These are phyloP conservation scores for Asterella californica DNA, from an alignment of 225 moss, liverwort and hornwort species.

Conservation along the genomic window DNA sequence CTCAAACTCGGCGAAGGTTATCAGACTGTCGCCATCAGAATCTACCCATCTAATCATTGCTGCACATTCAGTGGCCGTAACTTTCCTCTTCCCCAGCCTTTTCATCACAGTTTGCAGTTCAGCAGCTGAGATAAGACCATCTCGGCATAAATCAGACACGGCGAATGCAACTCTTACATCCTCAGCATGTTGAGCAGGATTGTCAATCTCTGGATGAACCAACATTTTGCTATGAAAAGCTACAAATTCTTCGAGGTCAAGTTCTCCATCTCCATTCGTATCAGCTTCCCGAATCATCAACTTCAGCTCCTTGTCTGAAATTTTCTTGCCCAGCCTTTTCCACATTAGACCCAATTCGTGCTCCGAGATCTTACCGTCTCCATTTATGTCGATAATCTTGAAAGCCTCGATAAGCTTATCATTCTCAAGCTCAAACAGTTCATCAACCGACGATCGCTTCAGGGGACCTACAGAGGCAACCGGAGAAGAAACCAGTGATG, in stretches of 20 bases:
- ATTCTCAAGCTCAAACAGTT: background rate
- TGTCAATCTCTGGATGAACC: background rate
- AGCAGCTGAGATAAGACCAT: slow-evolving; percentile 54
- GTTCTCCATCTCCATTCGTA: slow-evolving; percentile 53
- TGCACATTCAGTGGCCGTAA: slow-evolving; percentile 37
- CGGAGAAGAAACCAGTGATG: background rate
- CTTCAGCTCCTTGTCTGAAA: slow-evolving; percentile 43
- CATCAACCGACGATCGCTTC: background rate
- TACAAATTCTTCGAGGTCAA: slow-evolving; percentile 56
- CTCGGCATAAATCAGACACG: slow-evolving; percentile 46
- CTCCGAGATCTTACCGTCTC: slow-evolving; percentile 50
- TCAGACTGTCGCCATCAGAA: slow-evolving; percentile 49
- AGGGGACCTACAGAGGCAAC: background rate
- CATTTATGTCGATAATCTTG: slow-evolving; percentile 48
- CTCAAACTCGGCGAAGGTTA: slow-evolving; percentile 52
- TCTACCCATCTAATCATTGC: slow-evolving; percentile 56
- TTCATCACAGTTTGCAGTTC: slow-evolving; percentile 50
- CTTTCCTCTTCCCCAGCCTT: slow-evolving; percentile 43
- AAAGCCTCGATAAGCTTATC: slow-evolving; percentile 25
- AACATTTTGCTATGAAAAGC: slow-evolving; percentile 9
- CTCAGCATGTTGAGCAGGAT: slow-evolving; percentile 7
- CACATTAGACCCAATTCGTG: slow-evolving; percentile 46
- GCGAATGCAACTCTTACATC: slow-evolving; percentile 51
- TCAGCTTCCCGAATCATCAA: slow-evolving; percentile 49
- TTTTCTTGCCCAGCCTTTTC: slow-evolving; percentile 36